A percentile compares a stretch with the other conserved stretches of the same genome.
Conservation (phyloP, 2,329 filamentous ascomycete species). For the Fusarium humuli region DNA sequence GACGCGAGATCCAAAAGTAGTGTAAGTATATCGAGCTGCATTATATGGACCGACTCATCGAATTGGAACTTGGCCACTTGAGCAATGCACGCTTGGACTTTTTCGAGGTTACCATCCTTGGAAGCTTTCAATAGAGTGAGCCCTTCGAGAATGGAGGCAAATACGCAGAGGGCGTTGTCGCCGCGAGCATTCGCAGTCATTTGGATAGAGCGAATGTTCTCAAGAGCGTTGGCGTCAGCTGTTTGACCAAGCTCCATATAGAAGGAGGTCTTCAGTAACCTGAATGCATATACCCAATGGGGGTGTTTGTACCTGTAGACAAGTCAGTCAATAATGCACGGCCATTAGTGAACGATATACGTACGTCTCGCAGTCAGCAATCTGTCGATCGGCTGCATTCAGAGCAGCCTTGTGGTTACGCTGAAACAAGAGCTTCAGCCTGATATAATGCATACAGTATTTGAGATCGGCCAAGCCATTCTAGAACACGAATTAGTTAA, state of each 20-base stretch:
- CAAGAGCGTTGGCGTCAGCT: slow-evolving; percentile 72
- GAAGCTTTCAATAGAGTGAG: slow-evolving; percentile 74
- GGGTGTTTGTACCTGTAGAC: slow-evolving; percentile 69
- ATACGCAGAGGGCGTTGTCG: slow-evolving; percentile 73
- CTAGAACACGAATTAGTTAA: slow-evolving; percentile 49
- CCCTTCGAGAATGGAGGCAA: slow-evolving; percentile 75
- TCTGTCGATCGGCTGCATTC: slow-evolving; percentile 76
- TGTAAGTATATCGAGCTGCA: slow-evolving; percentile 74
- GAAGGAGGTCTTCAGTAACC: slow-evolving; percentile 77
- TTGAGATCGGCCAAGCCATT: slow-evolving; percentile 70
- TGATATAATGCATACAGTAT: slow-evolving; percentile 80
- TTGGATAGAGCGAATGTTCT: slow-evolving; percentile 75
- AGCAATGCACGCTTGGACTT: slow-evolving; percentile 79
- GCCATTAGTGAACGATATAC: slow-evolving; percentile 43
- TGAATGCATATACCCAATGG: slow-evolving; percentile 82
- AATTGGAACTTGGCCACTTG: slow-evolving; percentile 78
- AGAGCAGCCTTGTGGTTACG: slow-evolving; percentile 78
- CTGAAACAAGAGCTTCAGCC: slow-evolving; percentile 76
- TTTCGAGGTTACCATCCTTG: slow-evolving; percentile 74
- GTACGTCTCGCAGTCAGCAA: slow-evolving; percentile 74
- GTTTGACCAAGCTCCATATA: slow-evolving; percentile 71
- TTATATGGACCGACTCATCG: slow-evolving; percentile 68
- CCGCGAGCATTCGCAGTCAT: slow-evolving; percentile 68
- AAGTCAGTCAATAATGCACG: slow-evolving; percentile 22
- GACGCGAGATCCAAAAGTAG: slow-evolving; percentile 78